Evolutionary conservation across 1,284 basidiomycete genomes (phyloP).

Genomic region (Austroboletus olivaceoglutinosus): DNA sequence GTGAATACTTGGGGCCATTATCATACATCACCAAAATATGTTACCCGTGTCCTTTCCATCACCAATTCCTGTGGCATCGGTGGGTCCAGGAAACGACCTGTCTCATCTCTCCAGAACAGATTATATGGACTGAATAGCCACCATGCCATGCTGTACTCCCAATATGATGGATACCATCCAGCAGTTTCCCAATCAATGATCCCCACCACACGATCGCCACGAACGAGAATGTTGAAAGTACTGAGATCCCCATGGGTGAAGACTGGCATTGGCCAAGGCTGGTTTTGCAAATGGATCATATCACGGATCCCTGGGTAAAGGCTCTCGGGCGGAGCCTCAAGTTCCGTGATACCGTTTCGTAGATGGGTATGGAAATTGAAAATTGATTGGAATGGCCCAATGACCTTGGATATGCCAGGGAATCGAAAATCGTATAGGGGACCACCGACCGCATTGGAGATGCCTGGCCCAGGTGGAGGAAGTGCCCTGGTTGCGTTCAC

Average conservation of each 20-base stretch:
- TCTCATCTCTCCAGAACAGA: background rate
- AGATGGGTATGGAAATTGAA: conserved; percentile 2
- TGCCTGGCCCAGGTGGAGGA: background rate
- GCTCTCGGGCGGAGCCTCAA: background rate
- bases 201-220: background rate
- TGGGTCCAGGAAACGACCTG: background rate
- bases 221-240: background rate
- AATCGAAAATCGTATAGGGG: conserved; percentile 2
- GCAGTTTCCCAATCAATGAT: conserved; percentile 7
- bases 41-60: background rate
- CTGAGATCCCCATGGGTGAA: conserved; percentile 7
- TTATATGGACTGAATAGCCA: background rate
- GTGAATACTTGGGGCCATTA: too few species aligned
- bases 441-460: background rate
- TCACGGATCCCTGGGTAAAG: background rate
- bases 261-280: conserved; percentile 2
- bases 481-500: conserved; percentile 2
- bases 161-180: conserved; percentile 3
- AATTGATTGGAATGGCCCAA: conserved; percentile 2
- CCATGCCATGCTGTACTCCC: conserved; percentile 1
- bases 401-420: background rate
- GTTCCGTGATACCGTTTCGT: background rate
- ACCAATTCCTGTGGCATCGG: background rate
- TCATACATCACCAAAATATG: too few species aligned
- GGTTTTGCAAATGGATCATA: conserved; percentile 1